Evolutionary conservation across 2,329 filamentous ascomycete genomes (phyloP).

Genomic region (Ciborinia camelliae): DNA sequence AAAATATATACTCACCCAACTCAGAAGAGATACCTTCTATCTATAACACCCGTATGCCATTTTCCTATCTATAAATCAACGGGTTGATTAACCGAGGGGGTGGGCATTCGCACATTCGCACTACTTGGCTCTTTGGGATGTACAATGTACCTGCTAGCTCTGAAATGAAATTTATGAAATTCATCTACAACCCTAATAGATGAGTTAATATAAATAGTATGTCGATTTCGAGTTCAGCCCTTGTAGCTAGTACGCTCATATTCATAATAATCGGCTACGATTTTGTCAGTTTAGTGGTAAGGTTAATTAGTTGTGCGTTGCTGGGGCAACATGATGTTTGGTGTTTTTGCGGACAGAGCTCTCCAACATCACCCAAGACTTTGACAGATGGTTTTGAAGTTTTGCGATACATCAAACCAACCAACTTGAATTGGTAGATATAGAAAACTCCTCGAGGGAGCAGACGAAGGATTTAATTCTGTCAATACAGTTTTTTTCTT

Average conservation of each 20-base stretch:
- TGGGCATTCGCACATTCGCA: too few species aligned
- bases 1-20: neutral
- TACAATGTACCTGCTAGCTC: neutral
- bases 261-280: neutral
- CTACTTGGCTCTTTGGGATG: neutral
- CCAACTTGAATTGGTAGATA: slow-evolving; percentile 3
- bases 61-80: neutral
- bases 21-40: neutral
- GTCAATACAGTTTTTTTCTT: slow-evolving; percentile 3
- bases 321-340: slow-evolving; percentile 10
- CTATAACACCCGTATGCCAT: neutral
- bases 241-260: neutral
- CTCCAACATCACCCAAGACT: slow-evolving; percentile 9
- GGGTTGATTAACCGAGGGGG: neutral
- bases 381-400: neutral
- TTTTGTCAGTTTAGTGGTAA: neutral
- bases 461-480: neutral
- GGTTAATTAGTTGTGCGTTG: neutral
- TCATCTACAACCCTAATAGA: neutral
- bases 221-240: neutral
- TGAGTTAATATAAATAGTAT: neutral
- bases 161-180: neutral
- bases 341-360: slow-evolving; percentile 2
- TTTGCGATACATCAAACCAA: neutral
- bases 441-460: neutral